Percentiles rank a stretch among this genome's conserved stretches.
Conservation (phyloP, 176 grass and related monocot species). For the Rhynchospora breviuscula region DNA sequence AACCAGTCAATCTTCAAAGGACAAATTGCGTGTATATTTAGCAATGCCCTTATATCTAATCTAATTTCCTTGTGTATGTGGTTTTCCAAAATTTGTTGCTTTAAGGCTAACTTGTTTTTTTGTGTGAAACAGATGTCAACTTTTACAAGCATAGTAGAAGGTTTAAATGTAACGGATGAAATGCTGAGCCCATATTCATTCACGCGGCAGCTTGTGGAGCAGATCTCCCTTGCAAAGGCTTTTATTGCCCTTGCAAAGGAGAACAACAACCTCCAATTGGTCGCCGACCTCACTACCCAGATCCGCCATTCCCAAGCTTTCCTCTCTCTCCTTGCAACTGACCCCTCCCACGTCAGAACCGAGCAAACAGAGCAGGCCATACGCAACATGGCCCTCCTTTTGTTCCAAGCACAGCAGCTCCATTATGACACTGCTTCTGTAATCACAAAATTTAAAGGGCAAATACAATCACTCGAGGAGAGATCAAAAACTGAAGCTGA, state of each 20-base stretch:
- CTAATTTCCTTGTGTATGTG: neutral
- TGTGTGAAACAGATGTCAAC: slow-evolving; percentile 49
- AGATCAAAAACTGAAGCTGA: slow-evolving; percentile 75
- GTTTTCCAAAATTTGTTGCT: neutral
- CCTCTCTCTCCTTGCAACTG: slow-evolving; percentile 41
- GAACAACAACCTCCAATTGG: slow-evolving; percentile 74
- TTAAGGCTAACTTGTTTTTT: neutral
- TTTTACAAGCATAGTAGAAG: slow-evolving; percentile 42
- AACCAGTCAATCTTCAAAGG: neutral
- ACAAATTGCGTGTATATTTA: neutral
- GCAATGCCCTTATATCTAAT: neutral
- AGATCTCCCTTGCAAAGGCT: slow-evolving; percentile 89
- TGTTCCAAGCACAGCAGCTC: slow-evolving; percentile 78
- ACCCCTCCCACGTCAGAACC: slow-evolving; percentile 19
- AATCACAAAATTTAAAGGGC: slow-evolving; percentile 87
- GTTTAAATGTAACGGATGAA: slow-evolving; percentile 71
- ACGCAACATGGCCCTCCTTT: slow-evolving; percentile 65
- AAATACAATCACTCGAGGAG: slow-evolving; percentile 76
- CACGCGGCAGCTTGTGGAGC: slow-evolving; percentile 74
- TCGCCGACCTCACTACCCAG: slow-evolving; percentile 54
- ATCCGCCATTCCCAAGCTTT: slow-evolving; percentile 56
- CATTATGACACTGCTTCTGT: slow-evolving; percentile 59
- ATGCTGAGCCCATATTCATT: slow-evolving; percentile 67
- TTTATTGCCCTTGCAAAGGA: slow-evolving; percentile 65
- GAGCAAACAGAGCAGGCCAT: slow-evolving; percentile 59